Evolutionary conservation across 768 basidiomycete species (phyloP), one percentile per base, ranked within the genome.

Genomic region (Amanita phalloides): DNA sequence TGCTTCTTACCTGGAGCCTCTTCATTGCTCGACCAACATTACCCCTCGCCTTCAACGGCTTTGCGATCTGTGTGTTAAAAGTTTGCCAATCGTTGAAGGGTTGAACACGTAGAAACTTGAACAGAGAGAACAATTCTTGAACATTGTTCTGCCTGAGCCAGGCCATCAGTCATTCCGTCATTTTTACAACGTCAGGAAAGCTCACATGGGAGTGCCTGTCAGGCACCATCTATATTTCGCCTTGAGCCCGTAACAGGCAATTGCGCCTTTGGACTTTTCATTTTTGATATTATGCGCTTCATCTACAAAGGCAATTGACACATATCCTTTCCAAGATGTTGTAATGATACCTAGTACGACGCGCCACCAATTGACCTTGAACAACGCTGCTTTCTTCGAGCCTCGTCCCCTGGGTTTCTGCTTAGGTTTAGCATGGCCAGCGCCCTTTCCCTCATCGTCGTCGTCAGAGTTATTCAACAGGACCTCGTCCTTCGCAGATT

Each of bases 211-310:
- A 17, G 87, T 89, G 26, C 86, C 92, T 5, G 90, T 93, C 51
- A 94, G 67, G 64, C 85, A 89, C 93, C 93, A 96, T 49, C 88
- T 74, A 64, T 77, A 92, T 60, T 86, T 89, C 11, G 78, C 76
- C 44, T 82, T 65, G n/a, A 95, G 71, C 5, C 73, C 85, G 54
- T 81, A 87, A 54, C 90, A 90, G 0, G 89, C 91, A 35, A 82
- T 71, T 2, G 90, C 81, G 28, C 78, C 78, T 61, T 90, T 87
- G 0, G 85, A 88, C 33, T 74, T 82, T 46, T 79, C 73, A 60
- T 93, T 91, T 73, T 94, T 95, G 71, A 96, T 95, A 58, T 86
- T 89, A 62, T 96, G 93, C 0, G 93, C 93, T 61, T 96, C 92
- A 61, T 96, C 93, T 89, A 48, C n/a, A 14, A 5, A 36, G 3